Conservation (phyloP, 371 early-diverging fungal genomes). For the Nematocida minor region DNA sequence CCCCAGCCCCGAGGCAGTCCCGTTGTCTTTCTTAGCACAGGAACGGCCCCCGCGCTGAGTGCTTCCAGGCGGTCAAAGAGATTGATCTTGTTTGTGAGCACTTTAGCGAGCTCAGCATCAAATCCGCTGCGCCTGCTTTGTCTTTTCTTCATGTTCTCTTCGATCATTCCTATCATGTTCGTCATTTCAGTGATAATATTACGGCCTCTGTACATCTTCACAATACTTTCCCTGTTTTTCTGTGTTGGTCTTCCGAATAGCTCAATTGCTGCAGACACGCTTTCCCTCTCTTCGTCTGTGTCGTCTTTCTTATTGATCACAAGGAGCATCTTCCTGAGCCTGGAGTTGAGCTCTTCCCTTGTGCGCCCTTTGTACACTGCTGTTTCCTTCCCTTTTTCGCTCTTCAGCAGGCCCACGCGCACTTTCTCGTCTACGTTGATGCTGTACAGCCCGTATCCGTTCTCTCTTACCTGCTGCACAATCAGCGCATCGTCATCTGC, state of each 20-base stretch:
- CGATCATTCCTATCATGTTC: constrained; percentile 57
- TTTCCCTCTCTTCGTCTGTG: constrained; percentile 53
- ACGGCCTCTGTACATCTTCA: constrained; percentile 49
- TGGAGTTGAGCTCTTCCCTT: constrained; percentile 62
- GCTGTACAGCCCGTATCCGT: constrained; percentile 64
- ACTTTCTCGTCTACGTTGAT: constrained; percentile 27
- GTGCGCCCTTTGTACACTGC: constrained; percentile 52
- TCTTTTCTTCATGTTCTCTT: constrained; percentile 53
- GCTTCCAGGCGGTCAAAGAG: constrained; percentile 52
- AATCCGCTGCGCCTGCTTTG: constrained; percentile 51
- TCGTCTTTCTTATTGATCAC: constrained; percentile 59
- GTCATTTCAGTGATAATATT: constrained; percentile 54
- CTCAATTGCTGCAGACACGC: constrained; percentile 58
- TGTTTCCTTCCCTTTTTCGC: constrained; percentile 36
- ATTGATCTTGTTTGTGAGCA: constrained; percentile 57
- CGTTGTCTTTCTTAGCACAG: constrained; percentile 42
- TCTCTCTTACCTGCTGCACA: constrained; percentile 33
- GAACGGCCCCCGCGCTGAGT: constrained; percentile 27
- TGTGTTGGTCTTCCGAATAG: constrained; percentile 61
- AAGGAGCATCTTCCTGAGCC: constrained; percentile 63
- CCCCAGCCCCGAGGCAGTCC: constrained; percentile 62
- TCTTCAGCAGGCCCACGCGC: constrained; percentile 49
- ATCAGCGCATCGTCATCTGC: constrained; percentile 62
- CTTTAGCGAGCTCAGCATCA: constrained; percentile 49
- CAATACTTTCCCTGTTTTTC: constrained; percentile 54